phyloP scores from a whole-genome alignment of 202 grass and related monocot species.

The Cymbopogon flexuosus region DNA sequence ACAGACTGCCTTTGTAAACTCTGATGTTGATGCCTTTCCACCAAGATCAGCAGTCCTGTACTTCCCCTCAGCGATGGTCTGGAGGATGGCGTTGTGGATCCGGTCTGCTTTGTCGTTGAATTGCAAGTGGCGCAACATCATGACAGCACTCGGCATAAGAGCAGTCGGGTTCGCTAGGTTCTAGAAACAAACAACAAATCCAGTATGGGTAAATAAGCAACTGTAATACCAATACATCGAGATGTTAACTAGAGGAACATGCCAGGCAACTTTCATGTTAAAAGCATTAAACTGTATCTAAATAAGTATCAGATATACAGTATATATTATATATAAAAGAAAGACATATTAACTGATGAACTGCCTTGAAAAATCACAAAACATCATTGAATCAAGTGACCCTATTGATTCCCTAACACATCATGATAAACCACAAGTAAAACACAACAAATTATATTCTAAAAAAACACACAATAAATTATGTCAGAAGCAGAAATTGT shows the following conservation, averaged over 20 bases:
- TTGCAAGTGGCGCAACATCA: conserved; percentile 88
- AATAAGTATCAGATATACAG: not conserved
- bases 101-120: conserved; percentile 70
- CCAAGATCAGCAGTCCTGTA: conserved; percentile 81
- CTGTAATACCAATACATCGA: not conserved
- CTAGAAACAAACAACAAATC: conserved; percentile 36
- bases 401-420: not conserved
- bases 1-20: conserved; percentile 84
- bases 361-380: not conserved
- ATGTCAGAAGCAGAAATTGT: not conserved
- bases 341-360: not conserved
- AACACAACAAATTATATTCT: no score
- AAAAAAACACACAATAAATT: not conserved
- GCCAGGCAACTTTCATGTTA: not conserved
- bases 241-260: not conserved
- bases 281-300: not conserved
- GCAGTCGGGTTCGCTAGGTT: conserved; percentile 92
- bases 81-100: conserved; percentile 81
- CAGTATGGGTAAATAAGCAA: not conserved
- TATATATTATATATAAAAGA: not conserved
- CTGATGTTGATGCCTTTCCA: conserved; percentile 62
- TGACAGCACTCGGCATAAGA: conserved; percentile 83
- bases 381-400: not conserved
- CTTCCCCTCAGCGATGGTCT: conserved; percentile 71
- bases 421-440: not conserved